Evolutionary conservation across 2,329 filamentous ascomycete species (phyloP).

Genomic region (Phialemoniopsis sp.): DNA sequence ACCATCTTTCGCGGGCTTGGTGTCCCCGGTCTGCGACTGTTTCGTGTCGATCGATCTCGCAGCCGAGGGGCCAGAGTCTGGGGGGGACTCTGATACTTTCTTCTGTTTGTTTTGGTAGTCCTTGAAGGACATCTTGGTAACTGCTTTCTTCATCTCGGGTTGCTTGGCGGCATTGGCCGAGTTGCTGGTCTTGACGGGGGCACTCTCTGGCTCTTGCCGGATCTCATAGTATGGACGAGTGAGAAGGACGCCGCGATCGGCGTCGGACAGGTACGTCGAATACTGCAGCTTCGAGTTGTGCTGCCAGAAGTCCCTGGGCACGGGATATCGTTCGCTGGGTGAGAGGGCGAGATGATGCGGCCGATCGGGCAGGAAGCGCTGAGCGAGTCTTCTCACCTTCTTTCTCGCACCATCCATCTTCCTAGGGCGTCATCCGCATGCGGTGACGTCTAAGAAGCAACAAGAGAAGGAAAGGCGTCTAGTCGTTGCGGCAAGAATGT

Average conservation of each 20-base stretch:
- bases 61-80: slow-evolving; percentile 15
- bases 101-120: slow-evolving; percentile 52
- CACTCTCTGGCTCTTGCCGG: slow-evolving; percentile 41
- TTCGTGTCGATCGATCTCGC: slow-evolving; percentile 4
- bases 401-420: slow-evolving; percentile 17
- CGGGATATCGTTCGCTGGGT: slow-evolving; percentile 41
- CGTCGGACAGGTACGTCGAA: slow-evolving; percentile 52
- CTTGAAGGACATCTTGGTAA: slow-evolving; percentile 48
- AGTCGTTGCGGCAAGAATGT: neutral
- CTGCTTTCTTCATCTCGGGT: slow-evolving; percentile 26
- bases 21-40: slow-evolving; percentile 11
- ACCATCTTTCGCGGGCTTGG: slow-evolving; percentile 10
- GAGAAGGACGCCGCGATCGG: slow-evolving; percentile 52
- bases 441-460: neutral
- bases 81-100: slow-evolving; percentile 31
- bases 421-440: slow-evolving; percentile 1
- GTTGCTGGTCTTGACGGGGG: slow-evolving; percentile 4
- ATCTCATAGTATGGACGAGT: slow-evolving; percentile 56
- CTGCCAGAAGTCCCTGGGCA: slow-evolving; percentile 37
- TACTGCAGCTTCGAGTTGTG: slow-evolving; percentile 46
- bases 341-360: slow-evolving; percentile 47
- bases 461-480: neutral
- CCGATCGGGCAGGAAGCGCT: slow-evolving; percentile 13
- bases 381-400: slow-evolving; percentile 13
- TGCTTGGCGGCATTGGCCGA: slow-evolving; percentile 13